These are phyloP conservation scores for Exophiala mesophila DNA, from an alignment of 2,329 filamentous ascomycete species.

Conservation along the genomic window DNA sequence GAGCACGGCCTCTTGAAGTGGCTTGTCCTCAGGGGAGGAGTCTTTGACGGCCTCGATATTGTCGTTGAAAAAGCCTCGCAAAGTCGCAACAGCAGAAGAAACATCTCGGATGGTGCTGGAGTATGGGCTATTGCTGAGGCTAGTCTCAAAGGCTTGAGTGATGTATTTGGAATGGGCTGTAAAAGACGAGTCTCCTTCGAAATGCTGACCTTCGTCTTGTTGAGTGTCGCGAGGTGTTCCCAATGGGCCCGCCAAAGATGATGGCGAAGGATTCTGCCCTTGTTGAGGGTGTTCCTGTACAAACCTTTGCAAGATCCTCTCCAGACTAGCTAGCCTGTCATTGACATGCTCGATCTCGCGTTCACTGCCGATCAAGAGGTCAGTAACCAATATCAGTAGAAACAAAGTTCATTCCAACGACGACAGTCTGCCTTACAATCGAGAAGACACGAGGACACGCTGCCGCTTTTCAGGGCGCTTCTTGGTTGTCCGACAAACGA, in stretches of 20 bases:
- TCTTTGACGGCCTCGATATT: background rate
- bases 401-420: conserved; percentile 4
- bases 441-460: conserved; percentile 38
- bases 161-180: conserved; percentile 45
- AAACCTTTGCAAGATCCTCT: conserved; percentile 37
- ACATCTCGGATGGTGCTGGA: conserved; percentile 6
- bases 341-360: conserved; percentile 51
- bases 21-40: background rate
- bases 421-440: conserved; percentile 34
- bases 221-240: conserved; percentile 26
- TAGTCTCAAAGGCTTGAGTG: conserved; percentile 13
- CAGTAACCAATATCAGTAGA: conserved; percentile 27
- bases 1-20: conserved; percentile 7
- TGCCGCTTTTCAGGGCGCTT: conserved; percentile 35
- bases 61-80: conserved; percentile 11
- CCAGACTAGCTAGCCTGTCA: conserved; percentile 46
- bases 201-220: conserved; percentile 31
- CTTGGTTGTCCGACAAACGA: conserved; percentile 36
- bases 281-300: conserved; percentile 27
- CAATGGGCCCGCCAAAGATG: conserved; percentile 10
- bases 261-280: conserved; percentile 7
- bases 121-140: conserved; percentile 6
- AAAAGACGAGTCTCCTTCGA: conserved; percentile 49
- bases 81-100: conserved; percentile 10
- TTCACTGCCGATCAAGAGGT: conserved; percentile 30